These are phyloP conservation scores for Alternaria sp. DNA, from an alignment of 2,329 filamentous ascomycete genomes.

Conservation along the genomic window DNA sequence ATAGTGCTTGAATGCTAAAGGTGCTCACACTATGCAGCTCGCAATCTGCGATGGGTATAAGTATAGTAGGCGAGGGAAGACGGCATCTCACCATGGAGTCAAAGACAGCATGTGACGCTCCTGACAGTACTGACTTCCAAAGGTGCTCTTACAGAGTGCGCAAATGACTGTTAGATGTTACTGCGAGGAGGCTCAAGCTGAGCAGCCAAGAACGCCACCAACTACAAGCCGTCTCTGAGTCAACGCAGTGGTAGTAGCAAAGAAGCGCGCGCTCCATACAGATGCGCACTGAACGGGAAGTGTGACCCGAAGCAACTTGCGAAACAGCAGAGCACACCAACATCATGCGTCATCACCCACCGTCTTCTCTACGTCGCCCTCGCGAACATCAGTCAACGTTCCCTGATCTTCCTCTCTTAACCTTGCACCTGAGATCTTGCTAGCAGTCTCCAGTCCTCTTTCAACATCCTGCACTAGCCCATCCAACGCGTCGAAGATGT, in stretches of 20 bases:
- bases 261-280: not conserved
- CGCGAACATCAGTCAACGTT: constrained; percentile 3
- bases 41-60: not conserved
- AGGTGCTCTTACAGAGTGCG: not conserved
- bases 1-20: not conserved
- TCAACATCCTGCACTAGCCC: constrained; percentile 47
- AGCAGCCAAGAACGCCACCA: not conserved
- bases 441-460: constrained; percentile 41
- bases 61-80: not conserved
- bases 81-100: not conserved
- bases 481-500: constrained; percentile 46
- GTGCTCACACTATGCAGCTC: too few species aligned
- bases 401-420: constrained; percentile 16
- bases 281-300: not conserved
- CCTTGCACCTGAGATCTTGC: constrained; percentile 37
- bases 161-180: not conserved
- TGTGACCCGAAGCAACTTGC: not conserved
- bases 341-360: constrained; percentile 6
- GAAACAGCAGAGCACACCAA: not conserved
- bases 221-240: not conserved
- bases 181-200: not conserved
- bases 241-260: not conserved
- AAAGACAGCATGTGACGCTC: not conserved
- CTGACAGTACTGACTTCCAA: not conserved
- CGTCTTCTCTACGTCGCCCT: constrained; percentile 7